Evolutionary conservation across 75 land plant species (phyloP).

Genomic region (Picea glauca): DNA sequence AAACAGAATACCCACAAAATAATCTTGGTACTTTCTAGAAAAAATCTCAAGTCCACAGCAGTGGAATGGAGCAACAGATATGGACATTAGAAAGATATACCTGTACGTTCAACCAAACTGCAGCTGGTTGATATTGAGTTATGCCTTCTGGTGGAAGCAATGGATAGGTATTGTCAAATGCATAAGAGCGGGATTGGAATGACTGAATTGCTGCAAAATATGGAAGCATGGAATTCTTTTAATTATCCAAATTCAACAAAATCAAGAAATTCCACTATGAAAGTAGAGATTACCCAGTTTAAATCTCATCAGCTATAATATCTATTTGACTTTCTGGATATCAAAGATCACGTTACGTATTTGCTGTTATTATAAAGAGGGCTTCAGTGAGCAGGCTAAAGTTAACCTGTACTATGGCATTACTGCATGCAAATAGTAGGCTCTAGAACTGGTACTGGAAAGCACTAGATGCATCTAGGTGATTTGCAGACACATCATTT

Average conservation of each 20-base stretch:
- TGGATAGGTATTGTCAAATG: background rate
- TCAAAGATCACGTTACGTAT: background rate
- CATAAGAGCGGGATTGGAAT: background rate
- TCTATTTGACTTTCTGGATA: background rate
- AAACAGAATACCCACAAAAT: background rate
- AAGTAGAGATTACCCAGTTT: background rate
- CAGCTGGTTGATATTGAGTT: background rate
- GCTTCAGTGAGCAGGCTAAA: no score
- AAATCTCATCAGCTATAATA: background rate
- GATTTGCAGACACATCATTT: no score
- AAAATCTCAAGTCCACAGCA: background rate
- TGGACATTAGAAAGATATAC: slow-evolving; percentile 13
- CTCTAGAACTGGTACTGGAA: background rate
- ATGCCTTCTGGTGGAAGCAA: background rate
- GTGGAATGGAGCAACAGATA: background rate
- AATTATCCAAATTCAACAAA: background rate
- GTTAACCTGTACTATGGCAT: background rate
- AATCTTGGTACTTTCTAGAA: background rate
- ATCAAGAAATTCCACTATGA: background rate
- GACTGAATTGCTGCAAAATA: slow-evolving; percentile 3
- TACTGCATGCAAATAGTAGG: background rate
- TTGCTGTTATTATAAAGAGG: no score
- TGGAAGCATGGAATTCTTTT: background rate
- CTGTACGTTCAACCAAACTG: slow-evolving; percentile 35
- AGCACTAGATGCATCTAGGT: background rate